phyloP scores from a whole-genome alignment of 345 rosid species.

The Corchorus olitorius region DNA sequence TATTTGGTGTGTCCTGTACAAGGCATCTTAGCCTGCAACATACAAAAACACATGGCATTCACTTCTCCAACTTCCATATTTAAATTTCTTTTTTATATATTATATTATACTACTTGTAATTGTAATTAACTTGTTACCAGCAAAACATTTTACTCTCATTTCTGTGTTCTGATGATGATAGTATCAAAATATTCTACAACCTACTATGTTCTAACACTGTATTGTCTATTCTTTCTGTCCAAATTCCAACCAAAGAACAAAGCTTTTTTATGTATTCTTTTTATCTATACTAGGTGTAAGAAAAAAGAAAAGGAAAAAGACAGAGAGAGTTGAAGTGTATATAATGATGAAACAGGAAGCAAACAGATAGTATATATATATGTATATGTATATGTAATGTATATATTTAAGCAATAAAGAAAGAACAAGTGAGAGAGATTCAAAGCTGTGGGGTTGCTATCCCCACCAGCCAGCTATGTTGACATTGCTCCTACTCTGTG shows the following conservation, averaged over 20 bases:
- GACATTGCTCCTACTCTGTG: constrained; percentile 39
- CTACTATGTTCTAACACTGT: not conserved
- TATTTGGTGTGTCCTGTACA: constrained; percentile 37
- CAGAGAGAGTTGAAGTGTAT: not conserved
- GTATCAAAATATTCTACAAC: not conserved
- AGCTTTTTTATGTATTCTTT: not conserved
- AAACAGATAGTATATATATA: not conserved
- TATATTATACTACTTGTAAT: too few relatives aligned
- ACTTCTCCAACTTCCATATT: not conserved
- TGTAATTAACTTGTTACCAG: too few relatives aligned
- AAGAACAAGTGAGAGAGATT: constrained; percentile 23
- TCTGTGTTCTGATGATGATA: not conserved
- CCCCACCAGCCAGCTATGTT: constrained; percentile 62
- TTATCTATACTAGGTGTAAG: not conserved
- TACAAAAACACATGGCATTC: not conserved
- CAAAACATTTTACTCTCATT: not conserved
- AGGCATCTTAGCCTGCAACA: constrained; percentile 33
- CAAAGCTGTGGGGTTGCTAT: constrained; percentile 44
- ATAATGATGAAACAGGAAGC: not conserved
- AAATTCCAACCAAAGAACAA: not conserved
- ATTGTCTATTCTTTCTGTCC: not conserved
- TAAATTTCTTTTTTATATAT: too few relatives aligned
- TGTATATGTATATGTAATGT: not conserved
- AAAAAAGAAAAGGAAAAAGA: not conserved
- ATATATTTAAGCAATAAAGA: not conserved